phyloP scores from a whole-genome alignment of 495 filamentous ascomycete genomes.

The Lentithecium fluviatile region DNA sequence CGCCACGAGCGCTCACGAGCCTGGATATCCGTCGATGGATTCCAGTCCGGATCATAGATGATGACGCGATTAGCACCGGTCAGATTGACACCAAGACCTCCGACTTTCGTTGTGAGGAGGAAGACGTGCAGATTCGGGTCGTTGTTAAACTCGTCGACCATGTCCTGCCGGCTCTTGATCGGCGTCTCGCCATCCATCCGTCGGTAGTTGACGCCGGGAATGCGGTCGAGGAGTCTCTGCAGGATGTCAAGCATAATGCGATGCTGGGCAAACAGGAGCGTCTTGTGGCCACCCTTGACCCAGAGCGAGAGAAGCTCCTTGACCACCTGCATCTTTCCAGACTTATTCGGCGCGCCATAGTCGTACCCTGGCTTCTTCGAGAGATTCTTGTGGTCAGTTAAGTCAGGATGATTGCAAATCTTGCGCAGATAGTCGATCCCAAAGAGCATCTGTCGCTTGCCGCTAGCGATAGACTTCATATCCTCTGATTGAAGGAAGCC shows the following conservation, averaged over 20 bases:
- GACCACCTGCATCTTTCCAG: slow-evolving; percentile 93
- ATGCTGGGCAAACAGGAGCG: slow-evolving; percentile 85
- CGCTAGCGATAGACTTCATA: slow-evolving; percentile 71
- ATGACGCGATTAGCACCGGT: slow-evolving; percentile 95
- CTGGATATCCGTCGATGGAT: slow-evolving; percentile 89
- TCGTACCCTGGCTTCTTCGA: slow-evolving; percentile 60
- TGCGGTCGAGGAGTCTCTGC: slow-evolving; percentile 67
- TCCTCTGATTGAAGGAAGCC: slow-evolving; percentile 79
- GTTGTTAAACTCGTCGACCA: slow-evolving; percentile 91
- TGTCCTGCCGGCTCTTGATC: slow-evolving; percentile 73
- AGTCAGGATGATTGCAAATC: slow-evolving; percentile 95
- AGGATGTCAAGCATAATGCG: slow-evolving; percentile 92
- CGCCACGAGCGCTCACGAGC: slow-evolving; percentile 96
- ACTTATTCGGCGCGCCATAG: slow-evolving; percentile 72
- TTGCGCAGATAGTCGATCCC: slow-evolving; percentile 91
- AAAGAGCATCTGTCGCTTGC: slow-evolving; percentile 74
- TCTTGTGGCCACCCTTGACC: slow-evolving; percentile 86
- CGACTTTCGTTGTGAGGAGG: slow-evolving; percentile 90
- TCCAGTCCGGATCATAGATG: slow-evolving; percentile 98
- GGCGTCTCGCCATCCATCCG: slow-evolving; percentile 92
- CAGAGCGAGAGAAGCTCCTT: slow-evolving; percentile 79
- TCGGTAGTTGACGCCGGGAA: slow-evolving; percentile 71
- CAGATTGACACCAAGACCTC: slow-evolving; percentile 88
- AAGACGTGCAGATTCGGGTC: slow-evolving; percentile 79
- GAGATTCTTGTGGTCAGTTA: slow-evolving; percentile 64